Evolutionary conservation across 2,329 filamentous ascomycete species (phyloP), one percentile per base, ranked within the genome.

Genomic region (Graphilbum ipis-grandicollis): DNA sequence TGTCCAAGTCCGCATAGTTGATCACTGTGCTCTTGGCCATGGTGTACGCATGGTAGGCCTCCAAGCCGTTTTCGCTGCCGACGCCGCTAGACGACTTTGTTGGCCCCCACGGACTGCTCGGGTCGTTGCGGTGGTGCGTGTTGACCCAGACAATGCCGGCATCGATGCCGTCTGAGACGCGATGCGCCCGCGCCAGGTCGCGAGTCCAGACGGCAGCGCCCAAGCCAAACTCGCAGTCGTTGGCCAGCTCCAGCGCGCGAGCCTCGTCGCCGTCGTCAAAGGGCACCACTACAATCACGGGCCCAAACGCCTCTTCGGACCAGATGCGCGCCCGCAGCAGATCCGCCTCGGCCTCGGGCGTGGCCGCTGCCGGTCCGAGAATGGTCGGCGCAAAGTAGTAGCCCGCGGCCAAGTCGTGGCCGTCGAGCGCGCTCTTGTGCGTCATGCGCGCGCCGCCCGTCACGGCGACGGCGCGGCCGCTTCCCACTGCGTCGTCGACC

Each of bases 371-470:
- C 0, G 53, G 56, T 0, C 52, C 49, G 19, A 93, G 66, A 2
- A 93, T 68, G 0, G 85, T 93, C 0, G 82, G 82, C 35, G 79
- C 67, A 56, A 75, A 92, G 60, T 83, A 93, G 54, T 85, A 84
- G 2, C 70, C 63, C 55, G 62, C 63, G 0, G 56, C 54, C 21
- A 75, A 63, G 34, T 71, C 62, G 2, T 55, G 61, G 1, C 54
- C 59, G 42, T 75, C 68, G 0, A 75, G 52, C 0, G 47, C 18
- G 15, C 70, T 72, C 2, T 25, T 45, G 2, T 65, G 62, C 4
- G 41, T 51, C 51, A 75, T 59, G 19, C 65, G 56, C 23, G 55
- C 46, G 0, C 69, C 71, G 5, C 73, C 65, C 10, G 46, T 52
- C 0, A 62, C 37, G 2, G 52, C 52, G 2, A 52, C 59, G 2